These are phyloP conservation scores for Bruguiera gymnorhiza DNA, from an alignment of 345 rosid genomes.

Conservation along the genomic window DNA sequence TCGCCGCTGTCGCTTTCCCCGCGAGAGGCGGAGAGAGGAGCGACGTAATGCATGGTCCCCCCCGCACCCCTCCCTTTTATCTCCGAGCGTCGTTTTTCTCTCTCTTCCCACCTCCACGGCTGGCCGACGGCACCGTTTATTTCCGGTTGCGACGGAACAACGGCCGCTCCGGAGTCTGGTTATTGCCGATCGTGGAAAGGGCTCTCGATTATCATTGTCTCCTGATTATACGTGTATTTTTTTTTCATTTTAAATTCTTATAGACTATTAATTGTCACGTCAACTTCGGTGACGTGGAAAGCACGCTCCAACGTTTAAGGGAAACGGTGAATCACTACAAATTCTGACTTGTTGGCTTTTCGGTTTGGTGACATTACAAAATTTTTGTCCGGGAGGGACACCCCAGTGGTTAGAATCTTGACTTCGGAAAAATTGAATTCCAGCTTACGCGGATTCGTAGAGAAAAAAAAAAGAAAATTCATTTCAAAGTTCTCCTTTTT, in stretches of 20 bases:
- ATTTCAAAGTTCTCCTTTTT: too few relatives aligned
- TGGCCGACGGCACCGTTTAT: slow-evolving; percentile 7
- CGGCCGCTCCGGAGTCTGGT: too few relatives aligned
- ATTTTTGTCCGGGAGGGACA: too few relatives aligned
- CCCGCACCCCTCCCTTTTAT: neutral
- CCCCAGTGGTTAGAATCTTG: too few relatives aligned
- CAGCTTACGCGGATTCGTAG: too few relatives aligned
- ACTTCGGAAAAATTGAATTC: too few relatives aligned
- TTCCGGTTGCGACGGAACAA: too few relatives aligned
- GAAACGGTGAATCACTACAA: neutral
- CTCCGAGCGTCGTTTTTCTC: neutral
- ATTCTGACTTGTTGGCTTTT: neutral
- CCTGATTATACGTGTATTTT: neutral
- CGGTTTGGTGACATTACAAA: too few relatives aligned
- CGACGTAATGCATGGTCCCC: slow-evolving; percentile 55
- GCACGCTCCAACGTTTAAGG: slow-evolving; percentile 59
- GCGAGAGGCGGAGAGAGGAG: slow-evolving; percentile 41
- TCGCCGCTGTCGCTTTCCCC: slow-evolving; percentile 34
- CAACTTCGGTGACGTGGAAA: slow-evolving; percentile 40
- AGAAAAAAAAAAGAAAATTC: too few relatives aligned
- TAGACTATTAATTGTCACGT: slow-evolving; percentile 8
- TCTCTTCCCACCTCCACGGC: neutral
- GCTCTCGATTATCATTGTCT: neutral
- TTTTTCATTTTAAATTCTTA: too few relatives aligned
- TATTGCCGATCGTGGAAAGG: too few relatives aligned